Conservation (phyloP, 2,329 filamentous ascomycete genomes). For the Beauveria sp. region DNA sequence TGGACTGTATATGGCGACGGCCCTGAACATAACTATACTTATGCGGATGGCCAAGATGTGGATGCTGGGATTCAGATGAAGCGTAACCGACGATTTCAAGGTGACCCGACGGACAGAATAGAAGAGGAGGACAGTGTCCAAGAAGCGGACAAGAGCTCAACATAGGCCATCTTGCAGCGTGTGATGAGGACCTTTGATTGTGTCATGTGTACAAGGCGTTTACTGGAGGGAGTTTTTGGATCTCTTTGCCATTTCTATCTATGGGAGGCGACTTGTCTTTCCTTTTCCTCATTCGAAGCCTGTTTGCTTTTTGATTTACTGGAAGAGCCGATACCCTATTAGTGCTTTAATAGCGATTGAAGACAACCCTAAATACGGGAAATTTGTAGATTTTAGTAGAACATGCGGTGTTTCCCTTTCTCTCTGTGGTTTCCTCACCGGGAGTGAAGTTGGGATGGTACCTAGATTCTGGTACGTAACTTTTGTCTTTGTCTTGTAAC, state of each 20-base stretch:
- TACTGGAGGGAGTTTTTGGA: conserved; percentile 1
- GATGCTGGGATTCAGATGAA: conserved; percentile 30
- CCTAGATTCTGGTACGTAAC: too few species aligned
- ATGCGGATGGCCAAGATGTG: conserved; percentile 21
- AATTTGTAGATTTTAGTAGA: neutral
- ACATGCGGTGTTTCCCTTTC: neutral
- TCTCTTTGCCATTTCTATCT: neutral
- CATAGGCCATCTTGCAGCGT: neutral
- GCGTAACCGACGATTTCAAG: conserved; percentile 26
- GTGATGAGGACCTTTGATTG: neutral
- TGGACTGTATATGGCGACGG: conserved; percentile 16
- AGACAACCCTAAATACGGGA: neutral
- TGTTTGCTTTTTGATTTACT: neutral
- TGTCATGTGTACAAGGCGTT: neutral
- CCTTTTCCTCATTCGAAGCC: neutral
- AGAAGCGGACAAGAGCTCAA: neutral
- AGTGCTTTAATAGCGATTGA: conserved; percentile 5
- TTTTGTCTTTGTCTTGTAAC: too few species aligned
- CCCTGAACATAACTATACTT: conserved; percentile 24
- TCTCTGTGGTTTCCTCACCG: too few species aligned
- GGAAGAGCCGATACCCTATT: conserved; percentile 4
- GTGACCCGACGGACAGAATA: conserved; percentile 27
- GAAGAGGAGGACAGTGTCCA: conserved; percentile 26
- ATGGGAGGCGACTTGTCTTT: neutral
- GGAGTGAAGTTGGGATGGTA: too few species aligned